Percentiles rank a stretch among this genome's conserved stretches.
phyloP scores from a whole-genome alignment of 768 basidiomycete species.

The Tremella yokohamensis region DNA sequence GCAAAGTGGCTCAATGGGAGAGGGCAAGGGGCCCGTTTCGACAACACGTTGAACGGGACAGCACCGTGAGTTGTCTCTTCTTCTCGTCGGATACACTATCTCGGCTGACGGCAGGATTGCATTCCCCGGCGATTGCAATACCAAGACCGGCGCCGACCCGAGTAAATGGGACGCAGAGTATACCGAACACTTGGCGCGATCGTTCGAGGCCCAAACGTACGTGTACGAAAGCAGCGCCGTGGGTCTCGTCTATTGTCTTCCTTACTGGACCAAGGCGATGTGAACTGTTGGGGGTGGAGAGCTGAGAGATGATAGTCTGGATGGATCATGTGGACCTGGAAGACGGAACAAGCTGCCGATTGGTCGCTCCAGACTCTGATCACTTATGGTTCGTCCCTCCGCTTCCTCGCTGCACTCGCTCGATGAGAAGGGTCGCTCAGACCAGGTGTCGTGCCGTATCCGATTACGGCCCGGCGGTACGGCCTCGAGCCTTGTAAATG shows the following conservation, averaged over 20 bases:
- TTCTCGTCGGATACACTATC: background rate
- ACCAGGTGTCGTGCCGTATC: too few species aligned
- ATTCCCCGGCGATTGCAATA: constrained; percentile 68
- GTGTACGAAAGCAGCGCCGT: constrained; percentile 62
- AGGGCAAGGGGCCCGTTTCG: constrained; percentile 65
- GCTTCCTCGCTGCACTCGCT: background rate
- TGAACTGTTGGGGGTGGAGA: constrained; percentile 5
- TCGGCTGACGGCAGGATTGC: constrained; percentile 58
- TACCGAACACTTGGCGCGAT: constrained; percentile 56
- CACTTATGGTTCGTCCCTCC: constrained; percentile 35
- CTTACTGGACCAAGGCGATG: background rate
- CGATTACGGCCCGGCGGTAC: too few species aligned
- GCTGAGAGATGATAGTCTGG: constrained; percentile 10
- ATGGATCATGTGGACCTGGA: constrained; percentile 48
- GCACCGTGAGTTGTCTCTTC: constrained; percentile 21
- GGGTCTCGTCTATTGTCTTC: background rate
- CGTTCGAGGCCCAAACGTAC: constrained; percentile 75
- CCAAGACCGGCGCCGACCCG: constrained; percentile 62
- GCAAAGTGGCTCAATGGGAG: constrained; percentile 78
- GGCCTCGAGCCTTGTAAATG: too few species aligned
- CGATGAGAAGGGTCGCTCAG: too few species aligned
- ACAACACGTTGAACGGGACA: constrained; percentile 49
- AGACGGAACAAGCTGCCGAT: constrained; percentile 48
- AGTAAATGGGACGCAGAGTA: constrained; percentile 62
- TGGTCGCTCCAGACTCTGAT: constrained; percentile 46